phyloP scores from a whole-genome alignment of 768 basidiomycete species.

The Lactifluus volemus region DNA sequence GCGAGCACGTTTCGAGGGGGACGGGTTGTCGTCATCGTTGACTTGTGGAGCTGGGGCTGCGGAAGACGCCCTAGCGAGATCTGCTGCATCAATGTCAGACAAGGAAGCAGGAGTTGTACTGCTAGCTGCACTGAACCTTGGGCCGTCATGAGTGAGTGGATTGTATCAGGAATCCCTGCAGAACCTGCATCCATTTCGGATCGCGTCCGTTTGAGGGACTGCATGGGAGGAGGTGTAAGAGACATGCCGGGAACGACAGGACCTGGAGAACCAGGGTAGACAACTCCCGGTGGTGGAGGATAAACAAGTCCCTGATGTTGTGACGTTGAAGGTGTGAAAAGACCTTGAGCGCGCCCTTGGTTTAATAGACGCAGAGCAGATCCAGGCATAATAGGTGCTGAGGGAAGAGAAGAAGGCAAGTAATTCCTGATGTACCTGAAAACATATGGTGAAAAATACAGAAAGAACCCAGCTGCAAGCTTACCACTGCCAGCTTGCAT shows the following conservation, averaged over 20 bases:
- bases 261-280: conserved; percentile 47
- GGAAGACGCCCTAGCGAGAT: conserved; percentile 45
- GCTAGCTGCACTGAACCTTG: conserved; percentile 11
- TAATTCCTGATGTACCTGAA: conserved; percentile 17
- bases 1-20: conserved; percentile 64
- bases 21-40: conserved; percentile 55
- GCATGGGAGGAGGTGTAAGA: conserved; percentile 30
- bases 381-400: conserved; percentile 82
- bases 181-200: conserved; percentile 57
- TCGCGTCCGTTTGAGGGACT: conserved; percentile 50
- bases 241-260: conserved; percentile 21
- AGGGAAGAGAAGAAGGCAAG: conserved; percentile 40
- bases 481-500: conserved; percentile 20
- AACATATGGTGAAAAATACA: not conserved
- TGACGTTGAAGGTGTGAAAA: conserved; percentile 81
- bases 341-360: conserved; percentile 78
- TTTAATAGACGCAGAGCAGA: conserved; percentile 77
- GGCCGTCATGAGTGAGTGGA: conserved; percentile 20
- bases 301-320: conserved; percentile 37
- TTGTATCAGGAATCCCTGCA: conserved; percentile 10
- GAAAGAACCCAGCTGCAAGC: not conserved
- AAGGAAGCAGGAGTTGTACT: conserved; percentile 26
- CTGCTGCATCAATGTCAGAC: conserved; percentile 38
- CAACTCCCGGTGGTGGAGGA: conserved; percentile 43
- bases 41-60: conserved; percentile 31